Evolutionary conservation across 139 green algal species (phyloP).

Genomic region (Coelastrella sp.): DNA sequence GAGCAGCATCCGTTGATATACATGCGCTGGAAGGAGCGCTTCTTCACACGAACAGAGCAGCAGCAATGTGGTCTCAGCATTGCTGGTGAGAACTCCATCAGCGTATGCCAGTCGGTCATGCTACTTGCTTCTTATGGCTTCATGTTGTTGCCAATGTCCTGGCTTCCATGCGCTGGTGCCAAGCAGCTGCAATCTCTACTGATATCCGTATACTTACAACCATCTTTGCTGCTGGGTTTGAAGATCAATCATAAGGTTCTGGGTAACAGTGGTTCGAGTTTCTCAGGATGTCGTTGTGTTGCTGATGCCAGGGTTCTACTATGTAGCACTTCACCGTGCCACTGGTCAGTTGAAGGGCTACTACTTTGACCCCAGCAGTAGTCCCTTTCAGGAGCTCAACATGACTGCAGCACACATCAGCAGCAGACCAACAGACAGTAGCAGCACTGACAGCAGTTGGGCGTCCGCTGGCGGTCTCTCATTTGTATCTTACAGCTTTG

Average conservation of each 20-base stretch:
- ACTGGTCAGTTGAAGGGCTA: constrained; percentile 73
- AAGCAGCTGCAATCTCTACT: no score
- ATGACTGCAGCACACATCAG: constrained; percentile 47
- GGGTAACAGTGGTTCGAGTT: not conserved
- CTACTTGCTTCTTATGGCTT: no score
- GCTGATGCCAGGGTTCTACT: constrained; percentile 50
- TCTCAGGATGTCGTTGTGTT: not conserved
- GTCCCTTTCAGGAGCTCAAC: constrained; percentile 76
- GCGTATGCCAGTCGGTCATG: no score
- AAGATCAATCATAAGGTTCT: not conserved
- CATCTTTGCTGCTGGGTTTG: not conserved
- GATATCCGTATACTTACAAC: no score
- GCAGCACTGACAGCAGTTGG: not conserved
- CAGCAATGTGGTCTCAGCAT: constrained; percentile 44
- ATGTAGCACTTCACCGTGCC: constrained; percentile 2
- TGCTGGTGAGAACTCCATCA: not conserved
- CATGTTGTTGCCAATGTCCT: no score
- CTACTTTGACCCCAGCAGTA: constrained; percentile 79
- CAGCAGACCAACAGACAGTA: not conserved
- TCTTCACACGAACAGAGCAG: constrained; percentile 72
- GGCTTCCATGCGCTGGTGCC: no score
- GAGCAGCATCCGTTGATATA: constrained; percentile 60
- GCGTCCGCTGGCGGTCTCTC: not conserved
- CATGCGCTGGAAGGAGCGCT: constrained; percentile 90
- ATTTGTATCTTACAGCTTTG: not conserved